Base-by-base conservation (phyloP, 2,329 filamentous ascomycete species). In the Nigrospora osmanthi region DNA sequence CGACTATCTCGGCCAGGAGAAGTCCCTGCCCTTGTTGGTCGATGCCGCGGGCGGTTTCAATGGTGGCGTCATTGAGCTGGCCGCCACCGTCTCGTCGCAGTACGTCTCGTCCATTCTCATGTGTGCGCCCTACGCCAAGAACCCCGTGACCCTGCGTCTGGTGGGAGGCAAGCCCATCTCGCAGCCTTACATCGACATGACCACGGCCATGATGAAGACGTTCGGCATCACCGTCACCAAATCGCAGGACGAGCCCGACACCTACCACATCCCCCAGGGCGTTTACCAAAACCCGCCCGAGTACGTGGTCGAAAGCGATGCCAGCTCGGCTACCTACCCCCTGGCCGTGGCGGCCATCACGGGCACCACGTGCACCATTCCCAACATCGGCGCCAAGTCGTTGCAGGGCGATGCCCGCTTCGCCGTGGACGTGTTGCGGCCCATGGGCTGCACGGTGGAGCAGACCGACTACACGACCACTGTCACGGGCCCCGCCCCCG, bases 121-220 rank as follows among this genome's bases (percentile, higher is more conserved):
- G 88, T 94, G 89, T 47, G 93, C 93, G 0, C 93, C 93, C 0
- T 98, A 97, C 59, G 93, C 93, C 38, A 96, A 95, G 68, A 83
- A 89, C 50, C 87, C 91, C 0, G 90, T 98, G 34, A 96, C 89
- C 0, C 70, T 98, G 52, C 85, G 83, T 35, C 76, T 98, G 35
- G 85, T 97, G 12, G 93, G 93, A n/a, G 93, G 90, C 45, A 97
- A 95, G 64, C 91, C 93, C 37, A 95, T 98, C 52, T 97, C 91
- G 2, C 90, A 97, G 62, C 82, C 84, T 2, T 98, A 98, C 64
- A 97, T 98, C 58, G 89, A 98, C 62, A 97, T 98, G 91, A 98
- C 93, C 2, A 89, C 94, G 43, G 79, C 89, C 14, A 98, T 98
- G 91, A 98, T 98, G 93, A 77, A 78, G 44, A 78, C 86, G 3